Percentiles rank a stretch among this genome's conserved stretches.
Evolutionary conservation across 2,329 filamentous ascomycete species (phyloP).

Genomic region (Fusarium chaquense): DNA sequence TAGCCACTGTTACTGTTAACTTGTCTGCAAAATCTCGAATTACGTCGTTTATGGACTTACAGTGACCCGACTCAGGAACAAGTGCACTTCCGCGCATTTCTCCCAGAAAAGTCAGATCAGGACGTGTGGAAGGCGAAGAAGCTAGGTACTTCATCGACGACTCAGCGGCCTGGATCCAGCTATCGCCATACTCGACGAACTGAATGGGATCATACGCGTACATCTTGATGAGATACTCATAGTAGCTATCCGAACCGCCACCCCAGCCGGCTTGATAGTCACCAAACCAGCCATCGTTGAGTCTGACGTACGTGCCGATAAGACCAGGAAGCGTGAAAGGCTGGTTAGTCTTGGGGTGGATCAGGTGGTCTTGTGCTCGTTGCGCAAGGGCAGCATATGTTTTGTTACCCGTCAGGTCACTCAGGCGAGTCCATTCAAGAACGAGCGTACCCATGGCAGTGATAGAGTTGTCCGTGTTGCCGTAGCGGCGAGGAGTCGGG

Average conservation of each 20-base stretch:
- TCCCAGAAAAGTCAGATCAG: constrained; percentile 9
- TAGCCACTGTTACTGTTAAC: constrained; percentile 4
- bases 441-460: constrained; percentile 35
- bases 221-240: constrained; percentile 44
- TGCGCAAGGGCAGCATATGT: constrained; percentile 33
- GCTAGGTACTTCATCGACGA: constrained; percentile 10
- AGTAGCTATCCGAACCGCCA: constrained; percentile 39
- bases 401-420: constrained; percentile 28
- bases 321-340: constrained; percentile 27
- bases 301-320: constrained; percentile 21
- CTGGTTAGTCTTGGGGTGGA: constrained; percentile 28
- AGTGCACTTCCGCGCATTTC: not conserved
- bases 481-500: not conserved
- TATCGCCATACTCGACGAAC: constrained; percentile 12
- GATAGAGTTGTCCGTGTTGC: constrained; percentile 39
- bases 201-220: constrained; percentile 34
- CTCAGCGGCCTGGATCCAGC: constrained; percentile 7
- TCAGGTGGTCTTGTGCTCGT: constrained; percentile 22
- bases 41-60: not conserved
- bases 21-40: accelerated
- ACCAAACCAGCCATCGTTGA: constrained; percentile 19
- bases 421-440: constrained; percentile 39
- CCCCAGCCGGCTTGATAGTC: constrained; percentile 42
- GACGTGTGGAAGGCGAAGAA: constrained; percentile 8
- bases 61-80: constrained; percentile 1